Evolutionary conservation across 139 green algal species (phyloP), one percentile per base, ranked within the genome.

Genomic region (Chlamydomonas eustigma): DNA sequence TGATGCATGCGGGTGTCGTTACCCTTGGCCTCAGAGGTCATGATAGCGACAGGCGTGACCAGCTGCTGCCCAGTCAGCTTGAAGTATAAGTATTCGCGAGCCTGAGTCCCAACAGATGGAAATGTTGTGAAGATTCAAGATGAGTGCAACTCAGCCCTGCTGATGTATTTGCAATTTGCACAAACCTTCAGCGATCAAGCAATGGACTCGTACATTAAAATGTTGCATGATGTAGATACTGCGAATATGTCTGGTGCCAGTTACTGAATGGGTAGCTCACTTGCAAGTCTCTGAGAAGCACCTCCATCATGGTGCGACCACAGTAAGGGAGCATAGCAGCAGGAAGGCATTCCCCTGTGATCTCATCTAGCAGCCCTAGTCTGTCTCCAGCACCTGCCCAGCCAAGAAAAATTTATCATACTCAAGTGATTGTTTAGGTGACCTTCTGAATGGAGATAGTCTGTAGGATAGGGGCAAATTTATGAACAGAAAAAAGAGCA

Each of bases 1-100:
- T 69, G 58, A 2, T 33, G 73, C 39, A 99, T 91, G 28, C 91
- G 87, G 38, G 68, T 51, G 85, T 98, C 86, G 84, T 99, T 99
- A 74, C 91, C 91, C 88, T 99, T 99, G 63, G 94, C 95, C 28
- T 95, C 91, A 1, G 82, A 93, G 24, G 96, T 99, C 96, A 99
- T 99, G 77, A 99, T 91, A 51, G 92, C 95, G 2, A 99, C 83
- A 0, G 96, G 96, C 0, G 95, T 98, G 35, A 79, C 89, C 68
- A 89, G 71, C 84, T 91, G 88, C 5, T 25, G 35, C 3, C 95
- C 96, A 24, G 84, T 91, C n/a, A 98, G 73, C 51, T 85, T 84
- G 78, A 84, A 99, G 86, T 97, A 88, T 36, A 99, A 80, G 85
- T 94, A 97, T 87, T 98, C 96, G 12, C 96, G 87, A 1, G 94